Evolutionary conservation across 2,329 filamentous ascomycete genomes (phyloP), one percentile per base, ranked within the genome.

Genomic region (Hirsutella rhossiliensis): DNA sequence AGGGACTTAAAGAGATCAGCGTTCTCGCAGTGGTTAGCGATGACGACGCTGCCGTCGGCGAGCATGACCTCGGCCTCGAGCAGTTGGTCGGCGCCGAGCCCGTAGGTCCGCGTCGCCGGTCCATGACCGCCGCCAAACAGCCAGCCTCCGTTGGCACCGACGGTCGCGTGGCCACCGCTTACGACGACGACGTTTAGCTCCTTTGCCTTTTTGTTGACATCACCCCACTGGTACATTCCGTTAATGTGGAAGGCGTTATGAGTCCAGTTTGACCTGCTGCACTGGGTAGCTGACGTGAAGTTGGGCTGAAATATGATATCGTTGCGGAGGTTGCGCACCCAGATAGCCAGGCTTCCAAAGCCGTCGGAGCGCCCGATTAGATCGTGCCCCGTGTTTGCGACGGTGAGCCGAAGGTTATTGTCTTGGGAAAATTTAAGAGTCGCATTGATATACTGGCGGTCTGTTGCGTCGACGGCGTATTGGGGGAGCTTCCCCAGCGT

Each of bases 341-440:
- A 62, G 30, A 65, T 45, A 19, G 51, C 53, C 11, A 65, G 52
- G 4, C 53, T 56, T n/a, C 59, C 58, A 17, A 54, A 57, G 4
- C 59, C 62, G 29, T 58, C 54, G 17, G 55, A 55, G 28, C 61
- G 55, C 2, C 64, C 62, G 18, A 61, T 52, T 30, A 62, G 59
- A 42, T 69, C 65, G 50, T 71, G 67, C 0, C 67, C 68, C 1
- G 67, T 69, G 45, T 64, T 65, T 46, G 61, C 61, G 38, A 71
- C 55, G 7, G 62, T 61, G 4, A 71, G 51, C 3, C 68, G 62
- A 27, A 70, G 53, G 44, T 66, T 65, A 28, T 40, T 34, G 20
- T 11, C 6, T 15, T 28, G 43, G 6, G 64, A 61, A 45, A 67
- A 59, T 11, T 47, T 43, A 9, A 72, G 65, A 66, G 80, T 76